A percentile compares a stretch with the other conserved stretches of the same genome.
These are phyloP conservation scores for Pythium pyrilobum DNA, from an alignment of 352 stramenopile species.

Conservation along the genomic window DNA sequence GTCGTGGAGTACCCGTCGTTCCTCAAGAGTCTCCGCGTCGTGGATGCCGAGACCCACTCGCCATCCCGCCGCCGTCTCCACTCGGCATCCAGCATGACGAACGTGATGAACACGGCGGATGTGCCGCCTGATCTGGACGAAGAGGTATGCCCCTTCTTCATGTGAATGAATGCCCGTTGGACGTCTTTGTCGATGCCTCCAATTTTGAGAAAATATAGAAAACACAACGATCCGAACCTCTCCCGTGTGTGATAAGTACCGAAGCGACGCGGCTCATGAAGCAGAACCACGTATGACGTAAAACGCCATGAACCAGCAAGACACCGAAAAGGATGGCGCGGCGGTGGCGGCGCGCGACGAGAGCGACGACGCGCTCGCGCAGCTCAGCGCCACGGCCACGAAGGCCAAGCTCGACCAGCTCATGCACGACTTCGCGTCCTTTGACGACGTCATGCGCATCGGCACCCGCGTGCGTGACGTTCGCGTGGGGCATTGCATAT, in stretches of 20 bases:
- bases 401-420: slow-evolving; percentile 81
- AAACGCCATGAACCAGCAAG: slow-evolving; percentile 22
- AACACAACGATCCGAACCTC: background rate
- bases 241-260: no score
- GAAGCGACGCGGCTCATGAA: slow-evolving; percentile 14
- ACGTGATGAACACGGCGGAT: background rate
- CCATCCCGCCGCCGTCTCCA: slow-evolving; percentile 19
- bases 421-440: slow-evolving; percentile 81
- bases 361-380: slow-evolving; percentile 18
- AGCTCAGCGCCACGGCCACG: slow-evolving; percentile 64
- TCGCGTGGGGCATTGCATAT: no score
- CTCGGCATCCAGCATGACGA: slow-evolving; percentile 2
- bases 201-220: slow-evolving; percentile 9
- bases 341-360: background rate
- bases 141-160: slow-evolving; percentile 13
- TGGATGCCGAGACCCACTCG: slow-evolving; percentile 35
- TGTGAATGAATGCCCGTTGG: background rate
- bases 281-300: background rate
- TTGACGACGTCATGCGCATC: slow-evolving; percentile 85
- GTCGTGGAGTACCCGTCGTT: slow-evolving; percentile 65
- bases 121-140: slow-evolving; percentile 4
- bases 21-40: slow-evolving; percentile 62
- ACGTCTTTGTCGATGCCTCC: background rate
- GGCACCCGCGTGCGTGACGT: slow-evolving; percentile 49
- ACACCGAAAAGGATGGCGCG: slow-evolving; percentile 2